These are phyloP conservation scores for Cercophora newfieldiana DNA, from an alignment of 495 filamentous ascomycete species.

Conservation along the genomic window DNA sequence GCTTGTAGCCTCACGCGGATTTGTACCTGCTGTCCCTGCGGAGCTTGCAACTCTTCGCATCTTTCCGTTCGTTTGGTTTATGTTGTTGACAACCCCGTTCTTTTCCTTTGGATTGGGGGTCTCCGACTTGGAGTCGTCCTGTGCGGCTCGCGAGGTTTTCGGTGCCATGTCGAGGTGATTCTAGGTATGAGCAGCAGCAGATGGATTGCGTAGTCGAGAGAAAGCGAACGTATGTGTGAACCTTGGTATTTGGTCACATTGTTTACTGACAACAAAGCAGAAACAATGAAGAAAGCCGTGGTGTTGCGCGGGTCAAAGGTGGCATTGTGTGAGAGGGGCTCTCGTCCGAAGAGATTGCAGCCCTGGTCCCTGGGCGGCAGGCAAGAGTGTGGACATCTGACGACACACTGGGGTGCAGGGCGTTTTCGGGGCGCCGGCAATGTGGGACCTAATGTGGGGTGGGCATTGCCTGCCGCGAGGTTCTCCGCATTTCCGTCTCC, in stretches of 20 bases:
- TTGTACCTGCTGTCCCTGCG: constrained; percentile 44
- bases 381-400: constrained; percentile 22
- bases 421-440: constrained; percentile 3
- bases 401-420: constrained; percentile 18
- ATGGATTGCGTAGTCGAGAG: background rate
- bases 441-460: background rate
- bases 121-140: constrained; percentile 51
- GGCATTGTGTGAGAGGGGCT: constrained; percentile 27
- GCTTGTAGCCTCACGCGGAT: constrained; percentile 42
- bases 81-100: constrained; percentile 37
- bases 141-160: constrained; percentile 32
- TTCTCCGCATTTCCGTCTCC: background rate
- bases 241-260: constrained; percentile 19
- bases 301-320: constrained; percentile 11
- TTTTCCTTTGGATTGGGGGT: constrained; percentile 45
- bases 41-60: constrained; percentile 48
- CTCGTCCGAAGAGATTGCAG: constrained; percentile 29
- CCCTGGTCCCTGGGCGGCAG: constrained; percentile 20
- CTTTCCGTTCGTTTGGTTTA: constrained; percentile 46
- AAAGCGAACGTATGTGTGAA: background rate
- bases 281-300: constrained; percentile 1
- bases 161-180: constrained; percentile 36
- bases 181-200: background rate
- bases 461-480: background rate
- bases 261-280: background rate